phyloP scores from a whole-genome alignment of 768 basidiomycete species.

The Auriscalpium orientale region DNA sequence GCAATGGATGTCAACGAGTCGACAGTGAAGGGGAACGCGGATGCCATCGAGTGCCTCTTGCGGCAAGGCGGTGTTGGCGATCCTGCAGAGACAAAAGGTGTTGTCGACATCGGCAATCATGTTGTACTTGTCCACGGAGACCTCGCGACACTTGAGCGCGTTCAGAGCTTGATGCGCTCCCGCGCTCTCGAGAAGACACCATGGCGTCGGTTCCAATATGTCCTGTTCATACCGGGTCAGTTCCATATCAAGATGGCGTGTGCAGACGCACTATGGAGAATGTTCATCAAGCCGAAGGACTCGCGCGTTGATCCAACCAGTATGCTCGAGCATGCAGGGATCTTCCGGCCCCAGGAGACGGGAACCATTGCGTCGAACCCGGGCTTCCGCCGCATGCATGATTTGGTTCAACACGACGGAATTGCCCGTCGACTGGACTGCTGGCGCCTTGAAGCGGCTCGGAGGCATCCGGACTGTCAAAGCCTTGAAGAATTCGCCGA shows the following conservation, averaged over 20 bases:
- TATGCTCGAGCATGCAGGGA: constrained; percentile 9
- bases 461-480: neutral
- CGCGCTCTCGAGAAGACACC: neutral
- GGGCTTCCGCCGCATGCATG: constrained; percentile 23
- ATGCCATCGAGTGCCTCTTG: constrained; percentile 8
- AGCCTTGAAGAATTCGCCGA: constrained; percentile 25
- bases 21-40: neutral
- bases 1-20: neutral
- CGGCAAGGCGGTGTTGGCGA: constrained; percentile 13
- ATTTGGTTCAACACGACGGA: constrained; percentile 20
- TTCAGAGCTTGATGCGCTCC: neutral
- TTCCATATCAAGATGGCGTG: constrained; percentile 29
- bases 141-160: neutral
- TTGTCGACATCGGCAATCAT: neutral
- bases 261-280: constrained; percentile 3
- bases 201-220: neutral
- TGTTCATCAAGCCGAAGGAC: constrained; percentile 3
- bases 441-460: constrained; percentile 23
- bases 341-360: constrained; percentile 21
- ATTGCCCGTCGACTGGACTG: constrained; percentile 7
- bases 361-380: constrained; percentile 19
- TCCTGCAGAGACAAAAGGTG: neutral
- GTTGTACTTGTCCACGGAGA: neutral
- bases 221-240: constrained; percentile 17
- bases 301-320: constrained; percentile 10